phyloP scores from a whole-genome alignment of 2,329 filamentous ascomycete genomes.

The Pseudocercospora crystallina region DNA sequence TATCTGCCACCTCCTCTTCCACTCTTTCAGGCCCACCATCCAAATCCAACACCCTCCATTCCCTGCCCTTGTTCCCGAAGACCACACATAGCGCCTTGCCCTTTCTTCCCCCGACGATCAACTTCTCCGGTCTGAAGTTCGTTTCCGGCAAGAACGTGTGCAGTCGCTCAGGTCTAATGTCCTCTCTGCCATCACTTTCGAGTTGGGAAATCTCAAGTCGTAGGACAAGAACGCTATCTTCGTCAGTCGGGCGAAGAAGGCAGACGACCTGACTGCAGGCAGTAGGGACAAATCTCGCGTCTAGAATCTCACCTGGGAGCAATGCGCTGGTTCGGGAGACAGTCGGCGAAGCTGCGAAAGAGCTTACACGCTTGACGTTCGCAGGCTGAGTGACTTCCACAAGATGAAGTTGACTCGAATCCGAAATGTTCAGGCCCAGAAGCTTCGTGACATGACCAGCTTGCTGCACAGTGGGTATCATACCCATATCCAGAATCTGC shows the following conservation, averaged over 20 bases:
- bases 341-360: neutral
- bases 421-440: neutral
- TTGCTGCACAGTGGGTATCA: neutral
- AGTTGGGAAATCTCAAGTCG: too few species aligned
- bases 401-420: neutral
- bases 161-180: constrained; percentile 18
- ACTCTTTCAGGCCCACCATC: constrained; percentile 26
- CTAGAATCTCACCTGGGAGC: constrained; percentile 3
- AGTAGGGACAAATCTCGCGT: constrained; percentile 12
- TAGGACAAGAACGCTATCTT: too few species aligned
- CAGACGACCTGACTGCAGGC: neutral
- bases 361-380: neutral
- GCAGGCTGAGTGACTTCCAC: neutral
- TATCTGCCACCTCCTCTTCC: too few species aligned
- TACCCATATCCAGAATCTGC: constrained; percentile 14
- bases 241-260: constrained; percentile 1
- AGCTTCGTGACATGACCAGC: constrained; percentile 1
- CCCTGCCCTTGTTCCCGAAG: constrained; percentile 53
- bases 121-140: constrained; percentile 48
- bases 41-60: constrained; percentile 59
- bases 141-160: constrained; percentile 49
- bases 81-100: constrained; percentile 55
- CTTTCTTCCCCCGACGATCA: constrained; percentile 58
- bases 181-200: neutral
- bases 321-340: neutral